phyloP scores from a whole-genome alignment of 352 stramenopile species.

The Elongisporangium senticosum region DNA sequence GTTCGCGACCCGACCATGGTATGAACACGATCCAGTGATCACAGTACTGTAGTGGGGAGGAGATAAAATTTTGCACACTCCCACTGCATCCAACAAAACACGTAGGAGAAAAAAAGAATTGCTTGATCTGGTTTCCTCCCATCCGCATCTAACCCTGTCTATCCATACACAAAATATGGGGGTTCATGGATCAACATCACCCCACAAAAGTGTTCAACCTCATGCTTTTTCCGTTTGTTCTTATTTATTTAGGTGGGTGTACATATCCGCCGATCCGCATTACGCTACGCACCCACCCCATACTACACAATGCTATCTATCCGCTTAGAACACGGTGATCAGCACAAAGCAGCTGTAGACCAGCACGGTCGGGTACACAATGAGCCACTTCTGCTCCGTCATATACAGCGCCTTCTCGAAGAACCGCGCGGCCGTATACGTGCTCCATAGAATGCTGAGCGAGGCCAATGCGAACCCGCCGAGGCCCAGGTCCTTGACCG shows the following conservation, averaged over 20 bases:
- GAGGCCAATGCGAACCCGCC: conserved; percentile 83
- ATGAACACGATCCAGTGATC: neutral
- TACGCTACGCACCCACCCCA: too few species aligned
- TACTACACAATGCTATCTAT: neutral
- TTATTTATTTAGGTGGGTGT: neutral
- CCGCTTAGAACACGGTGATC: conserved; percentile 96
- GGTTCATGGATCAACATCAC: too few species aligned
- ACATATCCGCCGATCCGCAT: neutral
- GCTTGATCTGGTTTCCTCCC: neutral
- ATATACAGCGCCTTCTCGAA: conserved; percentile 95
- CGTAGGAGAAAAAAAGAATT: neutral
- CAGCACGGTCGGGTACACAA: conserved; percentile 96
- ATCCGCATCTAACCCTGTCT: neutral
- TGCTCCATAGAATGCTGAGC: conserved; percentile 93
- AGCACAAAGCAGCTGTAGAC: conserved; percentile 98
- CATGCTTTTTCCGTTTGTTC: too few species aligned
- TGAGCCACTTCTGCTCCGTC: conserved; percentile 95
- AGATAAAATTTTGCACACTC: neutral
- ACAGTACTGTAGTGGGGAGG: neutral
- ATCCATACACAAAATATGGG: neutral
- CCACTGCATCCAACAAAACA: neutral
- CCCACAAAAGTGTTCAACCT: neutral
- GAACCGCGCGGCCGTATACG: conserved; percentile 91
- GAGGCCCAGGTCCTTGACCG: conserved; percentile 69
- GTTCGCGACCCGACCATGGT: neutral